Evolutionary conservation across 768 basidiomycete species (phyloP).

Genomic region (Dioszegia hungarica): DNA sequence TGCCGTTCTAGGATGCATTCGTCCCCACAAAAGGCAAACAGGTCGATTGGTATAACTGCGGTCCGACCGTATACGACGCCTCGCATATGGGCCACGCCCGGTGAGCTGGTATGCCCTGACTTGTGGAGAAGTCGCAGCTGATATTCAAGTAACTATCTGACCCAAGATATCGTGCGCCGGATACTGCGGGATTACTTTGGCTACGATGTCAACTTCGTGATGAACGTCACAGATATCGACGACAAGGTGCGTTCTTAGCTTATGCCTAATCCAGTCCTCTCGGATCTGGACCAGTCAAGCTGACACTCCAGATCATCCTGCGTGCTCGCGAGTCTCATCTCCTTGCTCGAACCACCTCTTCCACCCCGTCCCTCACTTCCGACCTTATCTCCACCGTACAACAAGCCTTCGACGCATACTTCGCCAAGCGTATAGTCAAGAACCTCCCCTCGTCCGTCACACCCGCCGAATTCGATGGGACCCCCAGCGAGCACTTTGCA

Average conservation of each 20-base stretch:
- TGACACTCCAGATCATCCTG: slow-evolving; percentile 69
- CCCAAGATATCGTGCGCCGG: slow-evolving; percentile 82
- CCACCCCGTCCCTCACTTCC: slow-evolving; percentile 53
- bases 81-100: slow-evolving; percentile 98
- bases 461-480: neutral
- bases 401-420: slow-evolving; percentile 63
- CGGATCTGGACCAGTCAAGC: neutral
- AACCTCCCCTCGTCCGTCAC: slow-evolving; percentile 61
- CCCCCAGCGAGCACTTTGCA: slow-evolving; percentile 54
- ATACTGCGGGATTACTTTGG: slow-evolving; percentile 94
- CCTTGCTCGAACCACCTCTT: slow-evolving; percentile 43
- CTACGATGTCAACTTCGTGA: slow-evolving; percentile 96
- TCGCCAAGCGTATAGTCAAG: slow-evolving; percentile 59
- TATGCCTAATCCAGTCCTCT: no score
- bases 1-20: slow-evolving; percentile 71
- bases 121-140: neutral
- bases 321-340: slow-evolving; percentile 65
- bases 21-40: slow-evolving; percentile 53
- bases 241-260: slow-evolving; percentile 68
- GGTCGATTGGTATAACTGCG: slow-evolving; percentile 91
- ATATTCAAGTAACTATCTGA: slow-evolving; percentile 78
- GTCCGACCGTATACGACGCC: slow-evolving; percentile 96
- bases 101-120: slow-evolving; percentile 50
- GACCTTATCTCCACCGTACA: slow-evolving; percentile 59
- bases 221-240: slow-evolving; percentile 99